Conservation (phyloP, 2,329 filamentous ascomycete genomes). For the Berkeleyomyces basicola region DNA sequence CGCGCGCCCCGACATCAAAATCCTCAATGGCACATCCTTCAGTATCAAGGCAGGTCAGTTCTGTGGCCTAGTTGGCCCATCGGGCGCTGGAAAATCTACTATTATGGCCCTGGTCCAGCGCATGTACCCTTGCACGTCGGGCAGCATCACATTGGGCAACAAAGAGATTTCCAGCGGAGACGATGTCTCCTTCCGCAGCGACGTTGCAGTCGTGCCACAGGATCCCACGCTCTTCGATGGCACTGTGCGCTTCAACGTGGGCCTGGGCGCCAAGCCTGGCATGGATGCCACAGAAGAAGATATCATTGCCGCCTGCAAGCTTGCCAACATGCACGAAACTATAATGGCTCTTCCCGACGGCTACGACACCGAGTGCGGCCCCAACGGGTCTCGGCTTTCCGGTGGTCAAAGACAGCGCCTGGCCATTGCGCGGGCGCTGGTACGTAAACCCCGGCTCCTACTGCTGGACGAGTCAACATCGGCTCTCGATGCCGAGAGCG, state of each 20-base stretch:
- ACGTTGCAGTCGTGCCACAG: slow-evolving; percentile 40
- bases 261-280: slow-evolving; percentile 36
- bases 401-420: slow-evolving; percentile 68
- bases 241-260: slow-evolving; percentile 38
- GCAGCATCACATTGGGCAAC: slow-evolving; percentile 29
- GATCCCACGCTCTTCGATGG: slow-evolving; percentile 42
- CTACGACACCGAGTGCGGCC: slow-evolving; percentile 50
- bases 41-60: slow-evolving; percentile 43
- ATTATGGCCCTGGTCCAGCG: slow-evolving; percentile 39
- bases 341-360: slow-evolving; percentile 45
- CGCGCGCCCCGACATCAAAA: slow-evolving; percentile 38
- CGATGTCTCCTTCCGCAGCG: slow-evolving; percentile 30
- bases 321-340: slow-evolving; percentile 55
- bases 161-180: slow-evolving; percentile 28
- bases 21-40: slow-evolving; percentile 40
- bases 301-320: slow-evolving; percentile 47
- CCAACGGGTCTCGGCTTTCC: slow-evolving; percentile 57
- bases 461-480: slow-evolving; percentile 73
- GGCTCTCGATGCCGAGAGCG: slow-evolving; percentile 56
- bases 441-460: slow-evolving; percentile 54
- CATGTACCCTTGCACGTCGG: slow-evolving; percentile 29
- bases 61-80: slow-evolving; percentile 47
- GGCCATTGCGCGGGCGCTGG: slow-evolving; percentile 59
- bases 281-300: slow-evolving; percentile 40
- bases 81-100: slow-evolving; percentile 51